A percentile compares a stretch with the other conserved stretches of the same genome.
Evolutionary conservation across 805 yeast genomes (phyloP).

Genomic region (Deakozyma indianensis): DNA sequence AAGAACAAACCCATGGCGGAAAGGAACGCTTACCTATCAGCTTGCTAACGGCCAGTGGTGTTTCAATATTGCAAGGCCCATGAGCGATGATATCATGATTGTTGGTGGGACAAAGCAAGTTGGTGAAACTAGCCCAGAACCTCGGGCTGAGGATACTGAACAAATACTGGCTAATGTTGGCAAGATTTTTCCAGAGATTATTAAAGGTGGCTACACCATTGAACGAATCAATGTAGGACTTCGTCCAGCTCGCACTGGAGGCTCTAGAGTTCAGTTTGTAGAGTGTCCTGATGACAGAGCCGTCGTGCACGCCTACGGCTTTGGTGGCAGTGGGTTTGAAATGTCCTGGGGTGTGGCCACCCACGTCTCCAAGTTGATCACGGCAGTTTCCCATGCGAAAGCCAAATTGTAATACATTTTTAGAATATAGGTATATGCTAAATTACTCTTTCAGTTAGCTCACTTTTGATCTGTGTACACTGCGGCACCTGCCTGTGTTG

Average conservation of each 20-base stretch:
- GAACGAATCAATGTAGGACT: not conserved
- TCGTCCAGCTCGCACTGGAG: not conserved
- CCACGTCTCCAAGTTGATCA: not conserved
- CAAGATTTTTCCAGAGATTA: not conserved
- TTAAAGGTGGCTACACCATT: not conserved
- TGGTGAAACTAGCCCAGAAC: not conserved
- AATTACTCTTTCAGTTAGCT: no score
- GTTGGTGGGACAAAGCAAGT: not conserved
- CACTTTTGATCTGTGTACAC: no score
- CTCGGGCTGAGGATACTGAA: not conserved
- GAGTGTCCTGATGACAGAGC: not conserved
- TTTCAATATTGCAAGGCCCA: not conserved
- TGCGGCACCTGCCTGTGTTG: no score
- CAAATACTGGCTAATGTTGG: not conserved
- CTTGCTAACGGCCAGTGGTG: slow-evolving; percentile 1
- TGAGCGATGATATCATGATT: not conserved
- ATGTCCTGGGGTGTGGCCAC: not conserved
- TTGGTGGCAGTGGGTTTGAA: not conserved
- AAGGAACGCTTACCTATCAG: not conserved
- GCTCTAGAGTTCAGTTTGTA: not conserved
- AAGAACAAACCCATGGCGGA: not conserved
- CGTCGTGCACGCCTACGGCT: not conserved
- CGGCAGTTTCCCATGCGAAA: not conserved
- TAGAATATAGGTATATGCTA: no score
- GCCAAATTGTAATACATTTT: not conserved